Evolutionary conservation across 2,329 filamentous ascomycete genomes (phyloP), one percentile per base, ranked within the genome.

Genomic region (Colletotrichum theobromicola): DNA sequence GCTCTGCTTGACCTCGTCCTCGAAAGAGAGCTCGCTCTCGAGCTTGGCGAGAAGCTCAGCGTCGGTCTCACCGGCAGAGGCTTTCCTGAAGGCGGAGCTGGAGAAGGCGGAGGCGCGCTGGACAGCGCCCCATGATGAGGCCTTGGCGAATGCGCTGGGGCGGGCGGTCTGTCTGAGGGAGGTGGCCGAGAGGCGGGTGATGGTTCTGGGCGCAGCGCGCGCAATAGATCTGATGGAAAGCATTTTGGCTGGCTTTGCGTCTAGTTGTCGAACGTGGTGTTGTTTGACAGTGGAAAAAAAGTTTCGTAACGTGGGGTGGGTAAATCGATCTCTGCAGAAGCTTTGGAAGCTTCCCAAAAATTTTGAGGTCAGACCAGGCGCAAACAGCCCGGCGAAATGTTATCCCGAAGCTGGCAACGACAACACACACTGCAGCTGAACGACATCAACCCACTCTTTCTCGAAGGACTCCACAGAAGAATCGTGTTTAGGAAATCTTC

Each of bases 31-130:
- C 88, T 98, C 96, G 82, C 92, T 93, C 78, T 94, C 91, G 64
- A 99, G 91, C 90, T 98, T 98, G 74, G 92, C 91, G 53, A 93
- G 90, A 68, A 99, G 92, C 86, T 98, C 95, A 78, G 93, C 89
- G 81, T 97, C 94, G 76, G 90, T 91, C 82, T 91, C 89, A 63
- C 81, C 82, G 55, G 82, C 79, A 21, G 85, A 78, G 6, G 85
- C 83, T 70, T 83, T 83, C 77, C 88, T 86, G 76, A 87, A 79
- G 35, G 76, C 76, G 18, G 83, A 82, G 28, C 84, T 84, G 32
- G 89, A 90, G 80, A 90, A 91, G 66, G 86, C 83, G 15, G 88
- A 85, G 81, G 87, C 83, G 74, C 84, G 80, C 74, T 84, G 83
- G 53, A 82, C 81, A 34, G 84, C 80, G 78, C 84, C 77, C 77